These are phyloP conservation scores for Triticum timopheevii DNA, from an alignment of 176 grass and related monocot species.

Conservation along the genomic window DNA sequence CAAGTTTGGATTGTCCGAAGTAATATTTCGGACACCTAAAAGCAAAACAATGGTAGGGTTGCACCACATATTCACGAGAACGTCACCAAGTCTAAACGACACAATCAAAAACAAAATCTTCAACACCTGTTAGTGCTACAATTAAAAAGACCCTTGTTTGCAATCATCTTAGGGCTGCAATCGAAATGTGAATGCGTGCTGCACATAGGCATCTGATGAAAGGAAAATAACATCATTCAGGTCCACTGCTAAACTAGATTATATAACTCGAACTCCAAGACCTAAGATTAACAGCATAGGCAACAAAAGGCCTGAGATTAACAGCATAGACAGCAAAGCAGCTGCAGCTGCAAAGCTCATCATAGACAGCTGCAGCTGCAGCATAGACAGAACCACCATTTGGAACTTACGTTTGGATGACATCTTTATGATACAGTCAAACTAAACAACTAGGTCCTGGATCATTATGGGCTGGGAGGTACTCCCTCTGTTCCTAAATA, in stretches of 20 bases:
- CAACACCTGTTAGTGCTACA: too few species aligned
- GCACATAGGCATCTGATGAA: neutral
- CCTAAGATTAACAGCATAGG: too few species aligned
- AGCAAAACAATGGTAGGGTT: neutral
- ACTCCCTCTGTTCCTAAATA: too few species aligned
- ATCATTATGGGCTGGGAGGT: neutral
- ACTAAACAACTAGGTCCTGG: neutral
- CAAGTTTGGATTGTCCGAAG: neutral
- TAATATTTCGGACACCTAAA: neutral
- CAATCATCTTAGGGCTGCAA: neutral
- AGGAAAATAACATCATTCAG: neutral
- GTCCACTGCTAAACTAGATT: neutral
- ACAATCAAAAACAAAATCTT: neutral
- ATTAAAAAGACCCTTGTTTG: too few species aligned
- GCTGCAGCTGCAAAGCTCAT: too few species aligned
- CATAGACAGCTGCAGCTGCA: too few species aligned
- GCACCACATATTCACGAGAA: neutral
- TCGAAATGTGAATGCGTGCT: neutral
- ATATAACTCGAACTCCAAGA: neutral
- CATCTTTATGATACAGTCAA: neutral
- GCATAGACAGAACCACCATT: neutral
- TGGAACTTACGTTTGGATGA: neutral
- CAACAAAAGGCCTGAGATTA: neutral
- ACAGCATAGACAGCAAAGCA: neutral
- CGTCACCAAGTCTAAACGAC: neutral